These are phyloP conservation scores for Colletotrichum caudatum DNA, from an alignment of 2,329 filamentous ascomycete species.

Conservation along the genomic window DNA sequence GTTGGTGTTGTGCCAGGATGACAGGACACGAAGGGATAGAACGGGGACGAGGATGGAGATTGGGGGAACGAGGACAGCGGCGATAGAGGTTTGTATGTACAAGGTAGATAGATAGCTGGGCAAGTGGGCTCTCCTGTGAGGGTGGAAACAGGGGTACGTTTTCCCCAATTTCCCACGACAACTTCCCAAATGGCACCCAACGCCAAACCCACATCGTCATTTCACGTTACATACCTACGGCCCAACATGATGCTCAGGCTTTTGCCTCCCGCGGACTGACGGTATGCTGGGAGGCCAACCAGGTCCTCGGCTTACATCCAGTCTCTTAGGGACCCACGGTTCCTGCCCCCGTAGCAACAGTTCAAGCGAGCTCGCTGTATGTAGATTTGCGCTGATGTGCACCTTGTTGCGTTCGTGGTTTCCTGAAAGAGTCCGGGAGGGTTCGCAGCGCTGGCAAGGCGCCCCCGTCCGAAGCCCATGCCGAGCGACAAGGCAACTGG, in stretches of 20 bases:
- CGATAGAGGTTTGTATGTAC: not conserved
- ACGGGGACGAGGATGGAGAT: not conserved
- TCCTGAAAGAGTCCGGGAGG: not conserved
- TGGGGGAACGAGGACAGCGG: not conserved
- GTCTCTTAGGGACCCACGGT: not conserved
- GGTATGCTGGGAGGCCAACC: not conserved
- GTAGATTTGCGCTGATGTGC: slow-evolving; percentile 1
- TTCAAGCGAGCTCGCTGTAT: not conserved
- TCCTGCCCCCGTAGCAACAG: not conserved
- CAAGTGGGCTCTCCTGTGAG: not conserved
- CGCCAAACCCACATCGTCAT: not conserved
- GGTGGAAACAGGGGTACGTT: not conserved
- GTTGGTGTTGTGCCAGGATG: not conserved
- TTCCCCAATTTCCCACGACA: not conserved
- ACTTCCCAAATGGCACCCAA: not conserved
- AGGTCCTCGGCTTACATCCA: not conserved
- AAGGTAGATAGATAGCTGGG: not conserved
- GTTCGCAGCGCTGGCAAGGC: not conserved
- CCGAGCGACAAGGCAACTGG: not conserved
- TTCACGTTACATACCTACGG: not conserved
- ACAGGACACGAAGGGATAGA: not conserved
- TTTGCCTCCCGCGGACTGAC: not conserved
- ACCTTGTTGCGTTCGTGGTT: not conserved
- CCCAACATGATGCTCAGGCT: not conserved
- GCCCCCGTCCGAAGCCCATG: not conserved